A percentile compares a stretch with the other conserved stretches of the same genome.
Conservation (phyloP, 306 rosid species). For the Acmispon strigosus region DNA sequence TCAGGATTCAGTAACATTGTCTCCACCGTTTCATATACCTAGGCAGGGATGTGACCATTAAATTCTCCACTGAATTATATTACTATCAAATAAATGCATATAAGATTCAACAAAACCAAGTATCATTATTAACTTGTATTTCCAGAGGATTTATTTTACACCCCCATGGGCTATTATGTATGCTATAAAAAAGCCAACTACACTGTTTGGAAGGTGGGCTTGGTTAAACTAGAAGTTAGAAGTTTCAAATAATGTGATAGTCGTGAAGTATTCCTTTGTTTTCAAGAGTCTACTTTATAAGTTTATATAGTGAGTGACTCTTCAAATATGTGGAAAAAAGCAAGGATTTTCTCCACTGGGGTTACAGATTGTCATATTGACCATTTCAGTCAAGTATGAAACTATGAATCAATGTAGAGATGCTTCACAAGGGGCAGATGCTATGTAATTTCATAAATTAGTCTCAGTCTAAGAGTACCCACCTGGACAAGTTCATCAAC, state of each 20-base stretch:
- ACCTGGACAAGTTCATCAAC: constrained; percentile 88
- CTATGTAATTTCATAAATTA: neutral
- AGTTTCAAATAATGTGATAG: neutral
- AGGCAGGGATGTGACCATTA: constrained; percentile 1
- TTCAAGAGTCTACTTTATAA: neutral
- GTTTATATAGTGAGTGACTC: neutral
- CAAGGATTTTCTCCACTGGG: neutral
- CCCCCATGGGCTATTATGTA: neutral
- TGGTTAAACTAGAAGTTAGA: neutral
- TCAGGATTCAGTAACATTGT: constrained; percentile 73
- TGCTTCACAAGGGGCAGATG: neutral
- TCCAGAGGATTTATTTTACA: neutral
- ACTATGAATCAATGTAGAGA: neutral
- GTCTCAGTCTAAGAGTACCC: constrained; percentile 15
- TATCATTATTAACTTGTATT: neutral
- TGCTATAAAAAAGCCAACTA: neutral
- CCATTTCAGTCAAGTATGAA: constrained; percentile 6
- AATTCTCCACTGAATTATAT: neutral
- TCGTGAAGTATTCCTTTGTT: neutral
- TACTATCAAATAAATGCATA: neutral
- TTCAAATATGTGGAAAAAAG: neutral
- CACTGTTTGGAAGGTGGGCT: neutral
- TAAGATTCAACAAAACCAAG: neutral
- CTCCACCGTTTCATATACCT: constrained; percentile 96
- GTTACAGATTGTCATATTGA: neutral